phyloP scores from a whole-genome alignment of 371 early-diverging fungal genomes.

The Apophysomyces sp. region DNA sequence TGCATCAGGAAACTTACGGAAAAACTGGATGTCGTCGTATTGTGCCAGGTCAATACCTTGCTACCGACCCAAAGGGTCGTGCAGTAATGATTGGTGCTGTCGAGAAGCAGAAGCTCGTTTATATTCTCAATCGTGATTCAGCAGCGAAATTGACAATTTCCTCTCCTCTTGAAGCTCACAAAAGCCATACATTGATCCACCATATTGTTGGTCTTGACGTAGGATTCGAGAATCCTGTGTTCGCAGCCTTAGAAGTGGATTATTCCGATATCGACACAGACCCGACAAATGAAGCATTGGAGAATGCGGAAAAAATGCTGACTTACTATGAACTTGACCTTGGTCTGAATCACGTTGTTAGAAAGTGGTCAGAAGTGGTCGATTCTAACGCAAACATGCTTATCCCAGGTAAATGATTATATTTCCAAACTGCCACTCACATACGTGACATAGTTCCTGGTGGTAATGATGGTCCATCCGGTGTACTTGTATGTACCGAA shows the following conservation, averaged over 20 bases:
- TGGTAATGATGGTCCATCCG: slow-evolving; percentile 94
- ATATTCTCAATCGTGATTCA: slow-evolving; percentile 92
- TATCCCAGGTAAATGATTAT: slow-evolving; percentile 61
- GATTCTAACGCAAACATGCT: slow-evolving; percentile 79
- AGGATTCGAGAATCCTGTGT: slow-evolving; percentile 97
- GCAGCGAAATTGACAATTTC: slow-evolving; percentile 86
- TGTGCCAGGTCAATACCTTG: slow-evolving; percentile 95
- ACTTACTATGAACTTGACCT: slow-evolving; percentile 98
- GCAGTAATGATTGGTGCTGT: slow-evolving; percentile 94
- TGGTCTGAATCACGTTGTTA: slow-evolving; percentile 96
- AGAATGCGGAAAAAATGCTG: slow-evolving; percentile 77
- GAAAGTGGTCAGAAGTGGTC: slow-evolving; percentile 89
- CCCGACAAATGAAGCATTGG: slow-evolving; percentile 74
- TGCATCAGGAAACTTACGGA: slow-evolving; percentile 96
- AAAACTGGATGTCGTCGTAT: slow-evolving; percentile 89
- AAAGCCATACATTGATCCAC: slow-evolving; percentile 74
- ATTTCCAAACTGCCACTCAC: background rate
- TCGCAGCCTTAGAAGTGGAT: slow-evolving; percentile 91
- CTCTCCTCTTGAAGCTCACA: slow-evolving; percentile 95
- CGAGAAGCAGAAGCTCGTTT: slow-evolving; percentile 95
- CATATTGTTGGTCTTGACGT: slow-evolving; percentile 91
- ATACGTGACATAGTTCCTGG: slow-evolving; percentile 68
- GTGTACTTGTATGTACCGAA: slow-evolving; percentile 94
- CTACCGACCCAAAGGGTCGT: slow-evolving; percentile 95
- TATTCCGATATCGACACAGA: slow-evolving; percentile 86